These are phyloP conservation scores for Leavenworthia alabamica DNA, from an alignment of 345 rosid species.

Conservation along the genomic window DNA sequence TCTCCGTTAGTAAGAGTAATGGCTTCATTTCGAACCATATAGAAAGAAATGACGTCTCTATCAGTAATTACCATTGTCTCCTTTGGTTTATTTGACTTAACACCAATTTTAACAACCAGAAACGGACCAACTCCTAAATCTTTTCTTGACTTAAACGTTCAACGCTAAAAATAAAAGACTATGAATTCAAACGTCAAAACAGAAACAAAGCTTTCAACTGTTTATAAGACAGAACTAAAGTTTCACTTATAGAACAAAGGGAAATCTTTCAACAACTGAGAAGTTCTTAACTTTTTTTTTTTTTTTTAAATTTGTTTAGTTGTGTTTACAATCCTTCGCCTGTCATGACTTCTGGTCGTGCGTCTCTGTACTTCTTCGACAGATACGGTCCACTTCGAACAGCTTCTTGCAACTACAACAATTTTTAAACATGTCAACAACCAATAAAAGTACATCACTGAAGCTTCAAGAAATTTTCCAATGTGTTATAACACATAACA, in stretches of 20 bases:
- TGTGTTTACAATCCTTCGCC: slow-evolving; percentile 51
- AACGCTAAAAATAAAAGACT: background rate
- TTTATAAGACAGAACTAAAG: too few relatives aligned
- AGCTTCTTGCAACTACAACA: slow-evolving; percentile 74
- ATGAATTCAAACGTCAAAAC: background rate
- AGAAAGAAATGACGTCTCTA: background rate
- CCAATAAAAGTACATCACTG: background rate
- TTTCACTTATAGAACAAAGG: too few relatives aligned
- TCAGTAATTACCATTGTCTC: background rate
- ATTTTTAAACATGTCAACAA: background rate
- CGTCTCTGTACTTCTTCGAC: slow-evolving; percentile 35
- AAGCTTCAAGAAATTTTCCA: background rate
- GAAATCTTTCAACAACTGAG: background rate
- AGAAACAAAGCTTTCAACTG: background rate
- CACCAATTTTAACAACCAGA: background rate
- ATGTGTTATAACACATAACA: too few relatives aligned
- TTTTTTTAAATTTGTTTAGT: too few relatives aligned
- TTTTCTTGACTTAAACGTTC: background rate
- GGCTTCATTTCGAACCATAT: slow-evolving; percentile 17
- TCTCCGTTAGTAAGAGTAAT: background rate
- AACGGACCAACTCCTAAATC: background rate
- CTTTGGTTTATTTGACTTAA: background rate
- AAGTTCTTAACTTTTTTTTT: background rate
- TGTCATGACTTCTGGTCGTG: slow-evolving; percentile 70
- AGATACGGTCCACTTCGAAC: slow-evolving; percentile 74